Evolutionary conservation across 257 asterid species (phyloP).

Genomic region (Verbena officinalis): DNA sequence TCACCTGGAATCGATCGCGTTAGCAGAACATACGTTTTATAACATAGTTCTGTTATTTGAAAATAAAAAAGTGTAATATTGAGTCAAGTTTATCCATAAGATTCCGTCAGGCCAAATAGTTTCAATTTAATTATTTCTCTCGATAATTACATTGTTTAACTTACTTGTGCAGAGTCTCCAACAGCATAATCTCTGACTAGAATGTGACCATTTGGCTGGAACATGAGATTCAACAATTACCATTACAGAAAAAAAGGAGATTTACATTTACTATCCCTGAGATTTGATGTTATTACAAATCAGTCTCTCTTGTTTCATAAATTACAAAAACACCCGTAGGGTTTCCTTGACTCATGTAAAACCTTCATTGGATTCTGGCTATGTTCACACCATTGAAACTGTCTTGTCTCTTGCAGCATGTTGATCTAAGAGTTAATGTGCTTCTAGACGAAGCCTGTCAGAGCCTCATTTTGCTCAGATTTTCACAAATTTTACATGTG

Average conservation of each 20-base stretch:
- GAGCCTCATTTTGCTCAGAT: too few species aligned
- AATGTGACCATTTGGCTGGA: slow-evolving; percentile 80
- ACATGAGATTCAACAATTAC: slow-evolving; percentile 29
- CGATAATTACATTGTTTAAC: neutral
- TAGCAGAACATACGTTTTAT: slow-evolving; percentile 13
- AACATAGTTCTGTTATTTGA: neutral
- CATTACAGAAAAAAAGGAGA: slow-evolving; percentile 8
- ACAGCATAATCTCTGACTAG: slow-evolving; percentile 77
- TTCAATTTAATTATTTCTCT: neutral
- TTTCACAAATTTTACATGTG: too few species aligned
- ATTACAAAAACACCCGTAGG: too few species aligned
- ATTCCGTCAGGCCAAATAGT: neutral
- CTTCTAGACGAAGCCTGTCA: too few species aligned
- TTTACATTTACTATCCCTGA: too few species aligned
- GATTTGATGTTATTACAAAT: too few species aligned
- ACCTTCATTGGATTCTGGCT: too few species aligned
- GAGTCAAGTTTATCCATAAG: neutral
- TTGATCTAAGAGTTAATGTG: too few species aligned
- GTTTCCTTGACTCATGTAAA: too few species aligned
- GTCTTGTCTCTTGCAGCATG: too few species aligned
- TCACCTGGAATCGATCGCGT: slow-evolving; percentile 48
- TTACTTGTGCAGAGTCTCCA: slow-evolving; percentile 84
- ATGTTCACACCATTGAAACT: too few species aligned
- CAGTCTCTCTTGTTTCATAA: too few species aligned
- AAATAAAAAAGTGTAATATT: slow-evolving; percentile 2